Conservation (phyloP, 768 basidiomycete species). For the Tephrocybe sp. region DNA sequence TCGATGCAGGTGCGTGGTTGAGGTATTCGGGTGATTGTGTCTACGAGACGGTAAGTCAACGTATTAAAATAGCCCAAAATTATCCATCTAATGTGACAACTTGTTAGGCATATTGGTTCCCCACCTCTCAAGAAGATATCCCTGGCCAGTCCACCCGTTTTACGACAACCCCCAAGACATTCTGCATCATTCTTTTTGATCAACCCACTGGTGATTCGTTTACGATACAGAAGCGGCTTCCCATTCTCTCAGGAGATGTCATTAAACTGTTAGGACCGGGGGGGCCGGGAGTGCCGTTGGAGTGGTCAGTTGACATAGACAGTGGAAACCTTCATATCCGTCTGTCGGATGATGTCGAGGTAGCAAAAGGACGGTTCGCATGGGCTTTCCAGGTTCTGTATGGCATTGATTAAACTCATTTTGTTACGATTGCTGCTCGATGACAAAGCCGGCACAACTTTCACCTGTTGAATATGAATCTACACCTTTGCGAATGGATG, state of each 20-base stretch:
- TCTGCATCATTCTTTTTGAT: slow-evolving; percentile 46
- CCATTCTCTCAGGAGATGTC: slow-evolving; percentile 39
- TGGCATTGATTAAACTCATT: background rate
- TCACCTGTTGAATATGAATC: no score
- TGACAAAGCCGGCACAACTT: no score
- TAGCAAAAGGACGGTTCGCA: slow-evolving; percentile 18
- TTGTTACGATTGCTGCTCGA: background rate
- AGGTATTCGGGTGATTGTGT: slow-evolving; percentile 47
- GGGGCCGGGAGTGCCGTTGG: slow-evolving; percentile 16
- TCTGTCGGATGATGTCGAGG: slow-evolving; percentile 16
- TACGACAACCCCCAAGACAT: slow-evolving; percentile 45
- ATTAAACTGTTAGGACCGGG: slow-evolving; percentile 33
- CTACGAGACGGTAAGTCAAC: slow-evolving; percentile 44
- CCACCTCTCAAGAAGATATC: slow-evolving; percentile 34
- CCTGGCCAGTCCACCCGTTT: slow-evolving; percentile 37
- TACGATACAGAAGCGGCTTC: slow-evolving; percentile 39
- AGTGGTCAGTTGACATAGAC: slow-evolving; percentile 26
- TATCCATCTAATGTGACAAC: background rate
- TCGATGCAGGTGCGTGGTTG: slow-evolving; percentile 52
- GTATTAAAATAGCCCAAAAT: background rate
- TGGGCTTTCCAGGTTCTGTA: slow-evolving; percentile 23
- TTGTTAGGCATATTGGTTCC: slow-evolving; percentile 46
- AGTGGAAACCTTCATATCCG: slow-evolving; percentile 27
- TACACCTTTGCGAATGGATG: no score
- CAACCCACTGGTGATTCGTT: slow-evolving; percentile 31